Percentiles rank a stretch among this genome's conserved stretches.
These are phyloP conservation scores for Oropetium thomaeum DNA, from an alignment of 176 grass and related monocot species.

Conservation along the genomic window DNA sequence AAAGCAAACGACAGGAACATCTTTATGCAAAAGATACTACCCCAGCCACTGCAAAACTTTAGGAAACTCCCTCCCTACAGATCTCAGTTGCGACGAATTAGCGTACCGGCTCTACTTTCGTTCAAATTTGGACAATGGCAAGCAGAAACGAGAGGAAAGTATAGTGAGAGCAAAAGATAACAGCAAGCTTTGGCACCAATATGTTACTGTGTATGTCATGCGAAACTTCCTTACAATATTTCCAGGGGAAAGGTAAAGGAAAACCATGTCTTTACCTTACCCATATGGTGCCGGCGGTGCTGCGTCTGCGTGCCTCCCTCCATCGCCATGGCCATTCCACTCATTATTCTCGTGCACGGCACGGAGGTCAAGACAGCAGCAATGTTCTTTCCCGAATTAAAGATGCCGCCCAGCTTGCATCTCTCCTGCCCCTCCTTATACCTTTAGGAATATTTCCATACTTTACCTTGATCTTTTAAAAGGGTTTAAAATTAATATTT, in stretches of 20 bases:
- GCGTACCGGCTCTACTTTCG: not conserved
- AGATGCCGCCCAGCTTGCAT: not conserved
- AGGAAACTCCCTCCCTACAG: not conserved
- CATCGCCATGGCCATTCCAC: not conserved
- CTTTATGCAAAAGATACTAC: slow-evolving; percentile 19
- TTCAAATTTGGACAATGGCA: slow-evolving; percentile 5
- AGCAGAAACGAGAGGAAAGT: not conserved
- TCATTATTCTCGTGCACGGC: slow-evolving; percentile 1
- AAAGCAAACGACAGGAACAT: slow-evolving; percentile 28
- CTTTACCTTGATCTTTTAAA: slow-evolving; percentile 25
- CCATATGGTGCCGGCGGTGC: too few relatives aligned
- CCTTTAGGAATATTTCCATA: slow-evolving; percentile 16
- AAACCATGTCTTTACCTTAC: not conserved
- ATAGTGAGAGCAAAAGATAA: not conserved
- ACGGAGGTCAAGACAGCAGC: slow-evolving; percentile 20
- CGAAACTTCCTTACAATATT: slow-evolving; percentile 10
- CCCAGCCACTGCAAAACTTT: slow-evolving; percentile 3
- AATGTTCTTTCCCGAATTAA: not conserved
- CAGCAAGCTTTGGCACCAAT: not conserved
- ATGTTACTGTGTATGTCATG: not conserved
- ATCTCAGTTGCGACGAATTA: slow-evolving; percentile 5
- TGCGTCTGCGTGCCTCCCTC: not conserved
- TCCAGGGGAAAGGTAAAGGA: not conserved
- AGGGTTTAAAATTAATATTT: not conserved
- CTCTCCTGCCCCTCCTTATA: not conserved